These are phyloP conservation scores for Aspergillus heteromorphus DNA, from an alignment of 495 filamentous ascomycete genomes.

Conservation along the genomic window DNA sequence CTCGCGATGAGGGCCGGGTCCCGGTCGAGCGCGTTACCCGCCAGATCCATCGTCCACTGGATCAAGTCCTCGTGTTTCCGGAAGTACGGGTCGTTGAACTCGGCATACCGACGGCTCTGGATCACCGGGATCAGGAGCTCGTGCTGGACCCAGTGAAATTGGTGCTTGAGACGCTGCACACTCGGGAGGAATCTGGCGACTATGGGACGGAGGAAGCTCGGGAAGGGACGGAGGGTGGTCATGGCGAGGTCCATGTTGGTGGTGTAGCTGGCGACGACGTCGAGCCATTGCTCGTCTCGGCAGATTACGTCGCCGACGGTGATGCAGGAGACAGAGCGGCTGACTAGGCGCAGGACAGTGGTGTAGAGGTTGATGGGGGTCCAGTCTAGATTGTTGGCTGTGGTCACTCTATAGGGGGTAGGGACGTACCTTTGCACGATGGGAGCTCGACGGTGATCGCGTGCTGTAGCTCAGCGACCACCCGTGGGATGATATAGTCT, in stretches of 20 bases:
- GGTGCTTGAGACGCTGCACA: conserved; percentile 19
- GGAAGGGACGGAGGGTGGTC: conserved; percentile 27
- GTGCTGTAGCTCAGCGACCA: conserved; percentile 25
- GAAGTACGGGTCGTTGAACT: conserved; percentile 15
- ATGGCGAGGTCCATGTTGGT: conserved; percentile 38
- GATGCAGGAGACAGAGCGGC: conserved; percentile 50
- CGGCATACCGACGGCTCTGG: conserved; percentile 17
- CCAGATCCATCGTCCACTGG: conserved; percentile 37
- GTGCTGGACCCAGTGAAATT: conserved; percentile 18
- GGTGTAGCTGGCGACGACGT: conserved; percentile 49
- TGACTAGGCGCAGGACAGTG: conserved; percentile 41
- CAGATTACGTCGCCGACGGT: conserved; percentile 50
- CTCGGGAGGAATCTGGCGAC: conserved; percentile 27
- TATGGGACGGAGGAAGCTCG: conserved; percentile 30
- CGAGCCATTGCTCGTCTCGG: conserved; percentile 51
- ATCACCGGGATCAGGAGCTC: conserved; percentile 31
- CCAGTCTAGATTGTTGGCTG: conserved; percentile 16
- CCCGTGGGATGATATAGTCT: conserved; percentile 24
- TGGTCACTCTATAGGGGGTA: neutral
- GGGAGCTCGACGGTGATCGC: conserved; percentile 22
- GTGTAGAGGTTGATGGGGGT: conserved; percentile 19
- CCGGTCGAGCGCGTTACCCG: conserved; percentile 18
- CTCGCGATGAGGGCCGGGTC: conserved; percentile 24
- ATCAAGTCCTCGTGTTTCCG: conserved; percentile 33
- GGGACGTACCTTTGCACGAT: conserved; percentile 20